phyloP scores from a whole-genome alignment of 352 stramenopile genomes.

The Saprolegnia parasitica region DNA sequence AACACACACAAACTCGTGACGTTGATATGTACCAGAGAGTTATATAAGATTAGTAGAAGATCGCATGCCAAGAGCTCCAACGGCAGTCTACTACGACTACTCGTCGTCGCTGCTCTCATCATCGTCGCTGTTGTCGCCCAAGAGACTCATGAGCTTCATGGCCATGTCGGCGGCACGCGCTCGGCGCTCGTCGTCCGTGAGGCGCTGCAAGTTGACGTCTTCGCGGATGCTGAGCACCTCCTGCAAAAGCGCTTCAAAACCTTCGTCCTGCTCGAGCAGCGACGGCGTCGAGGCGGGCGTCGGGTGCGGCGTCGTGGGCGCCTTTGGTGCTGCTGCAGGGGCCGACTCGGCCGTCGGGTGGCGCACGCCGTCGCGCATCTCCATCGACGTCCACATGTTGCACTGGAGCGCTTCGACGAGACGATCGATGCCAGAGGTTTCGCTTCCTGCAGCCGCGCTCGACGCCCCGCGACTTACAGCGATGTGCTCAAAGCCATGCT shows the following conservation, averaged over 20 bases:
- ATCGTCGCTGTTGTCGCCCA: conserved; percentile 39
- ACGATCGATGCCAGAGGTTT: conserved; percentile 56
- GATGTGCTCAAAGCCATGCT: conserved; percentile 63
- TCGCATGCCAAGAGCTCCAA: too few species aligned
- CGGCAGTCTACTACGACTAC: background rate
- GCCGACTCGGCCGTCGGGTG: too few species aligned
- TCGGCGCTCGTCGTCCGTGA: conserved; percentile 60
- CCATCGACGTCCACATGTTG: conserved; percentile 77
- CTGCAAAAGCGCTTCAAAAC: conserved; percentile 58
- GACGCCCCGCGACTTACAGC: conserved; percentile 21
- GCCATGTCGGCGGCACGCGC: conserved; percentile 65
- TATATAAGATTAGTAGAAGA: too few species aligned
- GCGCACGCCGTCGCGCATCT: conserved; percentile 41
- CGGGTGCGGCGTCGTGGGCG: background rate
- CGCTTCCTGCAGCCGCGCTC: conserved; percentile 29
- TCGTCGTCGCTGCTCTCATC: conserved; percentile 8
- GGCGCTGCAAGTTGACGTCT: conserved; percentile 34
- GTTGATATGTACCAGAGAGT: too few species aligned
- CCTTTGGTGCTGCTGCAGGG: background rate
- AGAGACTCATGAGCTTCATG: conserved; percentile 68
- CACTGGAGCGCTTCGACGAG: conserved; percentile 71
- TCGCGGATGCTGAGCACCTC: conserved; percentile 65
- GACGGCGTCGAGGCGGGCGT: conserved; percentile 46
- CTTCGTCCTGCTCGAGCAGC: conserved; percentile 34
- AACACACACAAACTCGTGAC: too few species aligned